phyloP scores from a whole-genome alignment of 768 basidiomycete species.

The Russula griseocarnosa region DNA sequence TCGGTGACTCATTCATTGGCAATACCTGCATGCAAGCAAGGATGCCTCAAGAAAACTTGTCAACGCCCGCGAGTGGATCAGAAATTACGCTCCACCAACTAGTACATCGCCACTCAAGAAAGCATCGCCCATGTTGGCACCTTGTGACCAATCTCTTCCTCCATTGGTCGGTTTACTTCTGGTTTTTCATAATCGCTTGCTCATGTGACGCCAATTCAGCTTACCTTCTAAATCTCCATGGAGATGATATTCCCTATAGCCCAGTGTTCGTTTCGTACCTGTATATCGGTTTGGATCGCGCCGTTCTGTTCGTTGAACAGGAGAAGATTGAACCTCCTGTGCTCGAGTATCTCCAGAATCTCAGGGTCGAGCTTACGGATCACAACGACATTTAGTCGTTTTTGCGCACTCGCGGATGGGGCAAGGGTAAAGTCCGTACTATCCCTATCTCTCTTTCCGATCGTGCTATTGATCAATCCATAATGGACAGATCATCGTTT shows the following conservation, averaged over 20 bases:
- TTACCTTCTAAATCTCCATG: constrained; percentile 84
- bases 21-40: constrained; percentile 39
- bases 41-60: constrained; percentile 68
- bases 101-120: constrained; percentile 59
- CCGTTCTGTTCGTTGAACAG: constrained; percentile 73
- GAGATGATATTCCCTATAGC: constrained; percentile 85
- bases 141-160: constrained; percentile 66
- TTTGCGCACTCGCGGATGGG: constrained; percentile 70
- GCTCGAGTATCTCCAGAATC: constrained; percentile 49
- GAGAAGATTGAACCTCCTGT: constrained; percentile 60
- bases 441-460: background rate
- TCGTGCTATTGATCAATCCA: background rate
- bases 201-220: constrained; percentile 43
- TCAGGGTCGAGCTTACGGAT: constrained; percentile 55
- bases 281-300: constrained; percentile 58
- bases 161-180: constrained; percentile 51
- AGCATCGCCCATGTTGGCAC: constrained; percentile 63
- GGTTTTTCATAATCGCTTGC: background rate
- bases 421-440: constrained; percentile 61
- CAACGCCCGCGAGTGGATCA: constrained; percentile 68
- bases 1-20: background rate
- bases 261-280: constrained; percentile 90
- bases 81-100: constrained; percentile 52
- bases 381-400: constrained; percentile 82
- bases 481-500: constrained; percentile 53